These are phyloP conservation scores for Mycena rosella DNA, from an alignment of 768 basidiomycete genomes.

Conservation along the genomic window DNA sequence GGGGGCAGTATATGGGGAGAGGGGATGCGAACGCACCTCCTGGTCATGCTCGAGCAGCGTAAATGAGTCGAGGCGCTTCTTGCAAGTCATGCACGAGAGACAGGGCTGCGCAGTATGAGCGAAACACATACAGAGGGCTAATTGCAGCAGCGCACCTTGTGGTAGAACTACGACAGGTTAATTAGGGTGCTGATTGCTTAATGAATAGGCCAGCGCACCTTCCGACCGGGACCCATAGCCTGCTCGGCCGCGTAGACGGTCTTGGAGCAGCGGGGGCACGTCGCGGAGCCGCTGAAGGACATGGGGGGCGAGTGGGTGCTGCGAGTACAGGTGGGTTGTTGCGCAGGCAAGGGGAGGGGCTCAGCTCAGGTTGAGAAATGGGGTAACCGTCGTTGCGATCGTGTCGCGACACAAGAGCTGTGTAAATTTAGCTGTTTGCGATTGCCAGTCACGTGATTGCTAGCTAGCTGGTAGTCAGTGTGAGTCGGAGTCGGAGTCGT, in stretches of 20 bases:
- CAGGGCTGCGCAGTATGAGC: slow-evolving; percentile 65
- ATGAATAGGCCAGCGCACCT: slow-evolving; percentile 61
- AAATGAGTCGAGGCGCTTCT: slow-evolving; percentile 82
- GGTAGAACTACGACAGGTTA: slow-evolving; percentile 69
- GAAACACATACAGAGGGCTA: too few relatives aligned
- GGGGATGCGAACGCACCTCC: slow-evolving; percentile 62
- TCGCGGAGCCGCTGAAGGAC: slow-evolving; percentile 77
- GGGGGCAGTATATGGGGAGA: neutral
- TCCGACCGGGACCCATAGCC: slow-evolving; percentile 91
- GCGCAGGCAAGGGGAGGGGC: too few relatives aligned
- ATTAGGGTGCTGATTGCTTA: too few relatives aligned
- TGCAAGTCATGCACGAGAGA: slow-evolving; percentile 81
- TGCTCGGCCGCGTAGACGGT: slow-evolving; percentile 92
- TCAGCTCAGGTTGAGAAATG: too few relatives aligned
- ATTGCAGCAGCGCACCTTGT: slow-evolving; percentile 65
- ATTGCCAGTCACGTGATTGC: too few relatives aligned
- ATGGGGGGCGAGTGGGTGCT: neutral
- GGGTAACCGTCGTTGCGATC: neutral
- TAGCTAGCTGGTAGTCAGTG: too few relatives aligned
- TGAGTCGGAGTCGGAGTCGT: too few relatives aligned
- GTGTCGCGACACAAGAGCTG: too few relatives aligned
- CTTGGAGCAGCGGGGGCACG: slow-evolving; percentile 81
- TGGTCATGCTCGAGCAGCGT: slow-evolving; percentile 87
- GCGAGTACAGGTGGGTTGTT: too few relatives aligned
- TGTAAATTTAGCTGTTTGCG: too few relatives aligned